phyloP scores from a whole-genome alignment of 768 basidiomycete species.

The Gyrodon lividus region DNA sequence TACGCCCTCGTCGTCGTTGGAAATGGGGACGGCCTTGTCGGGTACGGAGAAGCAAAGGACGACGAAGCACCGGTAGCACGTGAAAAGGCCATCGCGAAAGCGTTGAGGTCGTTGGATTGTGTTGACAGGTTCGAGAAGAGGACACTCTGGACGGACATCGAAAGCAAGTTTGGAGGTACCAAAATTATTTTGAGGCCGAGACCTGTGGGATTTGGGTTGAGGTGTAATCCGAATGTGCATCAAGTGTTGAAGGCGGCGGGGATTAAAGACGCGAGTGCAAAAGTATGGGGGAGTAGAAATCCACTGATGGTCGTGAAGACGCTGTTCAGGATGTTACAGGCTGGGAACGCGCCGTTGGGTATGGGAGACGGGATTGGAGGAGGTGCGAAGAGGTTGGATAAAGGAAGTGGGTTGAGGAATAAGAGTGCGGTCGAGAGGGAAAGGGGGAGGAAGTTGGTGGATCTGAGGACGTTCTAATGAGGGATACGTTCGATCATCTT shows the following conservation, averaged over 20 bases:
- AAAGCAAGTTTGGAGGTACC: conserved; percentile 81
- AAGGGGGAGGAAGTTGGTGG: conserved; percentile 74
- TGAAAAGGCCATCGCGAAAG: conserved; percentile 60
- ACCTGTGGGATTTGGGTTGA: conserved; percentile 88
- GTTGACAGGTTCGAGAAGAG: conserved; percentile 93
- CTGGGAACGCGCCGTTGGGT: conserved; percentile 73
- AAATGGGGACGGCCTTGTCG: conserved; percentile 80
- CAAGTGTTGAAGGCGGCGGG: conserved; percentile 90
- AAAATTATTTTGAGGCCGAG: conserved; percentile 77
- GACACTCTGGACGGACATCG: conserved; percentile 92
- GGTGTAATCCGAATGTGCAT: conserved; percentile 87
- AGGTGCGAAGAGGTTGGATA: conserved; percentile 64
- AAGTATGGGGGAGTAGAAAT: conserved; percentile 93
- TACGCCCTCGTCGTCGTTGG: conserved; percentile 72
- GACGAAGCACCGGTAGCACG: conserved; percentile 51
- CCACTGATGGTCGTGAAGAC: conserved; percentile 76
- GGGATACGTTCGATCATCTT: conserved; percentile 2
- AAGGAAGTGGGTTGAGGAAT: conserved; percentile 69
- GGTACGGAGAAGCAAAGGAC: conserved; percentile 81
- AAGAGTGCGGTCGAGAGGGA: conserved; percentile 77
- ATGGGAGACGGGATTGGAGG: conserved; percentile 87
- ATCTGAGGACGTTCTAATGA: conserved; percentile 50
- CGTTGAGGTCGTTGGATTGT: conserved; percentile 85
- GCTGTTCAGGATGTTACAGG: conserved; percentile 77
- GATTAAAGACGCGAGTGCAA: conserved; percentile 92